phyloP scores from a whole-genome alignment of 257 asterid species.

The Primulina eburnea region DNA sequence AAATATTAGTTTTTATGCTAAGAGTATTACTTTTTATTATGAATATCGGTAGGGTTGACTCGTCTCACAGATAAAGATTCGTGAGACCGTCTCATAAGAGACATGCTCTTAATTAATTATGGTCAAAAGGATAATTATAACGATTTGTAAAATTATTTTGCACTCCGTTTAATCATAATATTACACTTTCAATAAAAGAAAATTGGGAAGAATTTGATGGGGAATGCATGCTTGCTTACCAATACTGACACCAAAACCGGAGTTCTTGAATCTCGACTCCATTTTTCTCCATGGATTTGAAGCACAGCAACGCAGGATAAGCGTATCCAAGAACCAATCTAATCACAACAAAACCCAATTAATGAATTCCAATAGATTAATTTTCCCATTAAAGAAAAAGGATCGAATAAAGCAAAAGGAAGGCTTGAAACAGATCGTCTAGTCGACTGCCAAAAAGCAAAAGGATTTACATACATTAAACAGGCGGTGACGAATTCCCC shows the following conservation, averaged over 20 bases:
- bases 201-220: too few species aligned
- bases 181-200: too few species aligned
- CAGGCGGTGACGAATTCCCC: constrained; percentile 39
- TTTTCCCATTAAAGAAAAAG: constrained; percentile 6
- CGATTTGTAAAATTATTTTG: too few species aligned
- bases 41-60: too few species aligned
- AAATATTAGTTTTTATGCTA: too few species aligned
- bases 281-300: constrained; percentile 47
- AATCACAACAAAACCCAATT: neutral
- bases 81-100: too few species aligned
- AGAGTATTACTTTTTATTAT: too few species aligned
- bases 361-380: neutral
- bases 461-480: constrained; percentile 33
- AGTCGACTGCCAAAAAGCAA: neutral
- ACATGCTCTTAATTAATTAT: too few species aligned
- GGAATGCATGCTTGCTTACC: constrained; percentile 27
- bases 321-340: constrained; percentile 52
- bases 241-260: constrained; percentile 56
- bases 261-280: constrained; percentile 42
- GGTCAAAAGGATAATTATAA: neutral
- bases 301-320: constrained; percentile 55
- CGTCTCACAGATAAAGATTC: too few species aligned
- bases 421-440: neutral
- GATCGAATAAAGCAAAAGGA: neutral
- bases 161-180: too few species aligned